Evolutionary conservation across 345 rosid genomes (phyloP), one percentile per base, ranked within the genome.

Genomic region (Sonneratia alba): DNA sequence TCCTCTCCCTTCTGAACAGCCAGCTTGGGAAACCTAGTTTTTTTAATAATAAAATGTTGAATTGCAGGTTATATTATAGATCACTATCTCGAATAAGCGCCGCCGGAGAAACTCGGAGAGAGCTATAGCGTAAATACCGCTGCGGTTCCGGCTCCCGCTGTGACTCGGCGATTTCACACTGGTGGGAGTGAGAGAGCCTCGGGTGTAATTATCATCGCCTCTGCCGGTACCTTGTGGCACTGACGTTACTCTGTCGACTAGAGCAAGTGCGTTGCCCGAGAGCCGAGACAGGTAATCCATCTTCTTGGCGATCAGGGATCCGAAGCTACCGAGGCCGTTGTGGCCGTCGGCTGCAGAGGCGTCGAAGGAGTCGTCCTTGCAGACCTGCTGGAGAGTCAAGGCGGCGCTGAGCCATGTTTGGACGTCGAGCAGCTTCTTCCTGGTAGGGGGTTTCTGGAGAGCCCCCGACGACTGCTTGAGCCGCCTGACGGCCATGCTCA

Each of bases 381-480:
- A 93, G 22, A 90, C 68, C 79, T 89, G 87, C 71, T 89, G 92
- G 81, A 80, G 83, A 7, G 96, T 85, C 74, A 91, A 21, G 69
- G 87, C 92, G 10, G 98, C 89, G 36, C 93, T 89, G 36, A 93
- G 81, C 93, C 93, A 93, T 42, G 98, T 88, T 74, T 85, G 87
- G 47, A 91, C 51, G 81, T 93, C 86, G 36, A 76, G 68, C 70
- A 3, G 24, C 15, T 85, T 89, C 78, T 78, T 77, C 53, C 78
- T 74, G 13, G 18, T 53, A 18, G 45, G 87, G 72, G 82, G 81
- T 22, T 70, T 70, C 63, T 70, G 67, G 7, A 89, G 78, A 51
- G 89, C 91, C 66, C 74, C 76, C 14, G 76, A 67, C 0, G 93
- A 84, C 77, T 89, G 85, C 3, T 77, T 70, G 43, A 93, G 91